Percentiles rank a stretch among this genome's conserved stretches.
Evolutionary conservation across 192 early-diverging fungal species (phyloP).

Genomic region (Podochytrium sp.): DNA sequence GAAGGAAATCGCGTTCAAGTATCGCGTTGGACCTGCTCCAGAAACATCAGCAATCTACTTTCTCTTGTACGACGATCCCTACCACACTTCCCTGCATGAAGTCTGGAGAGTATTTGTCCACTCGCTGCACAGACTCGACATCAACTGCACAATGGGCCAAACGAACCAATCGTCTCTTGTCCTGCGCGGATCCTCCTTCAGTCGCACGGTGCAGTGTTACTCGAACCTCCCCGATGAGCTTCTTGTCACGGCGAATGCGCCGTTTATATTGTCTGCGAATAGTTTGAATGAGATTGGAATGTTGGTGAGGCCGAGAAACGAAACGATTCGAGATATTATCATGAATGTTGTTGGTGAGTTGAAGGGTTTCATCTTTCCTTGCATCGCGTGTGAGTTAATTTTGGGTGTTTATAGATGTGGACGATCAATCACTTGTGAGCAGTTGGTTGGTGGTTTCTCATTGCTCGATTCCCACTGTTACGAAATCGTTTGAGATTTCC

Average conservation of each 20-base stretch:
- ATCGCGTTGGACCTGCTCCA: constrained; percentile 33
- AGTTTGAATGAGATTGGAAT: constrained; percentile 51
- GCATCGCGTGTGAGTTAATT: background rate
- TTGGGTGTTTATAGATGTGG: constrained; percentile 36
- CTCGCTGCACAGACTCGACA: constrained; percentile 47
- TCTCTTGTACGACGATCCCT: constrained; percentile 53
- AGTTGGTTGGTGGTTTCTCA: constrained; percentile 52
- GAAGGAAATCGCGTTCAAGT: constrained; percentile 48
- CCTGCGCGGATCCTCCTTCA: constrained; percentile 41
- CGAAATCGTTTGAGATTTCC: constrained; percentile 53
- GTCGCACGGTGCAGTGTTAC: constrained; percentile 43
- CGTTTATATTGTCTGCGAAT: constrained; percentile 48
- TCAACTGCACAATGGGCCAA: constrained; percentile 53
- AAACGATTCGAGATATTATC: constrained; percentile 11
- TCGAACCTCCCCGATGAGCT: constrained; percentile 37
- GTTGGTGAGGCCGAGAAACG: constrained; percentile 32
- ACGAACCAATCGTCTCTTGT: constrained; percentile 45
- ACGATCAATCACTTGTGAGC: constrained; percentile 35
- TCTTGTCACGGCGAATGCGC: constrained; percentile 31
- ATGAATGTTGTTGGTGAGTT: constrained; percentile 54
- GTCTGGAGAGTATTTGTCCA: constrained; percentile 52
- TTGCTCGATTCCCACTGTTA: constrained; percentile 41
- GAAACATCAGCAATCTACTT: constrained; percentile 46
- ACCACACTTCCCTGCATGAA: constrained; percentile 42
- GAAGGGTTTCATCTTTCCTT: background rate